phyloP scores from a whole-genome alignment of 2,329 filamentous ascomycete genomes.

The Alternaria ventricosa region DNA sequence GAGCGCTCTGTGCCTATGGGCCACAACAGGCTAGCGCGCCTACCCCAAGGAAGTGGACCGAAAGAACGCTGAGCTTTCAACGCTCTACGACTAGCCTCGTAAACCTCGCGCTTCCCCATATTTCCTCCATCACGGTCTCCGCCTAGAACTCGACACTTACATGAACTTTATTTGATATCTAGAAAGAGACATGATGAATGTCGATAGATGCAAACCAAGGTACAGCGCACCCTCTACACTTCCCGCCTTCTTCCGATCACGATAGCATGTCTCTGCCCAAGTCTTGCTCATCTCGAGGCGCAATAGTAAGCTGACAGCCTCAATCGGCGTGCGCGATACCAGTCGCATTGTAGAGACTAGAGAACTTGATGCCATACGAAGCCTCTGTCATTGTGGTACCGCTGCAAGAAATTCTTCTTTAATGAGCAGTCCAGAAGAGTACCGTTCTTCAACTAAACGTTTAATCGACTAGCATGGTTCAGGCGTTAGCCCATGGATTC shows the following conservation, averaged over 20 bases:
- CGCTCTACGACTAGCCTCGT: background rate
- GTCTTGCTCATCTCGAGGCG: too few relatives aligned
- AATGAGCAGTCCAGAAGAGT: background rate
- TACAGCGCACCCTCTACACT: background rate
- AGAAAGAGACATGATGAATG: background rate
- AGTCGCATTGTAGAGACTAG: constrained; percentile 27
- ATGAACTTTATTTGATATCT: too few relatives aligned
- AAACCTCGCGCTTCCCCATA: background rate
- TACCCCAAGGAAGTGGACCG: background rate
- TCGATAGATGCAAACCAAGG: background rate
- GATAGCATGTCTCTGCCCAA: background rate
- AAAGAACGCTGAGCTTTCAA: background rate
- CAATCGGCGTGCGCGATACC: constrained; percentile 29
- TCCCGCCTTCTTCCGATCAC: background rate
- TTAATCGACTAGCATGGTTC: background rate
- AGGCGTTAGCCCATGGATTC: background rate
- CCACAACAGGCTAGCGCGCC: background rate
- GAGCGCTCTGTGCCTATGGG: background rate
- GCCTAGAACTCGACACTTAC: background rate
- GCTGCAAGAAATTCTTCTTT: background rate
- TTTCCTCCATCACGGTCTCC: background rate
- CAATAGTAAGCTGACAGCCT: constrained; percentile 1
- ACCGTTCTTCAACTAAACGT: background rate
- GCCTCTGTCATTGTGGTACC: constrained; percentile 22
- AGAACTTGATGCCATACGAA: constrained; percentile 24